These are phyloP conservation scores for Taiwanofungus camphoratus DNA, from an alignment of 1,284 basidiomycete species.

Conservation along the genomic window DNA sequence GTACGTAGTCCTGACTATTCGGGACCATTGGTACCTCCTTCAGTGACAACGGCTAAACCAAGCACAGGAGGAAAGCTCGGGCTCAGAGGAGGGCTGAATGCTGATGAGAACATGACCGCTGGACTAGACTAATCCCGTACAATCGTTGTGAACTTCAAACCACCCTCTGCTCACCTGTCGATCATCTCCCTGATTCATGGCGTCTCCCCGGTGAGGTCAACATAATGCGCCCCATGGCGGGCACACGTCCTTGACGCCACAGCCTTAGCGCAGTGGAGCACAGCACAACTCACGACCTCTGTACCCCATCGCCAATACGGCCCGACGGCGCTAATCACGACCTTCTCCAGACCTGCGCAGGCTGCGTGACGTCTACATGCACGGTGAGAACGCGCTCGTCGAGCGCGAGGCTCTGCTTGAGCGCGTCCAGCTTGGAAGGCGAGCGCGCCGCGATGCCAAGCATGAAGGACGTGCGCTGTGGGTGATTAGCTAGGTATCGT, in stretches of 20 bases:
- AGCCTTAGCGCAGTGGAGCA: background rate
- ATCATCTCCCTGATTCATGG: constrained; percentile 50
- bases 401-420: constrained; percentile 38
- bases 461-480: constrained; percentile 52
- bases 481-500: constrained; percentile 55
- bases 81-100: too few species aligned
- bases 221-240: constrained; percentile 52
- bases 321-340: constrained; percentile 65
- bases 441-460: constrained; percentile 60
- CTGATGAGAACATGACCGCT: too few species aligned
- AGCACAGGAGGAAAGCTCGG: too few species aligned
- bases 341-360: constrained; percentile 45
- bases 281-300: constrained; percentile 50
- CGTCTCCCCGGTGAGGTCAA: constrained; percentile 58
- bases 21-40: too few species aligned
- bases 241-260: constrained; percentile 38
- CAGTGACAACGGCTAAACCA: too few species aligned
- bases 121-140: too few species aligned
- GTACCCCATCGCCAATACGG: constrained; percentile 63
- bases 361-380: constrained; percentile 47
- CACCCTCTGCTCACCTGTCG: constrained; percentile 30
- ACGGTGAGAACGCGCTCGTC: constrained; percentile 38
- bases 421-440: constrained; percentile 42
- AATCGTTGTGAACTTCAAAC: too few species aligned
- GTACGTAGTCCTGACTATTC: too few species aligned